These are phyloP conservation scores for Thalia dealbata DNA, from an alignment of 176 grass and related monocot species.

Conservation along the genomic window DNA sequence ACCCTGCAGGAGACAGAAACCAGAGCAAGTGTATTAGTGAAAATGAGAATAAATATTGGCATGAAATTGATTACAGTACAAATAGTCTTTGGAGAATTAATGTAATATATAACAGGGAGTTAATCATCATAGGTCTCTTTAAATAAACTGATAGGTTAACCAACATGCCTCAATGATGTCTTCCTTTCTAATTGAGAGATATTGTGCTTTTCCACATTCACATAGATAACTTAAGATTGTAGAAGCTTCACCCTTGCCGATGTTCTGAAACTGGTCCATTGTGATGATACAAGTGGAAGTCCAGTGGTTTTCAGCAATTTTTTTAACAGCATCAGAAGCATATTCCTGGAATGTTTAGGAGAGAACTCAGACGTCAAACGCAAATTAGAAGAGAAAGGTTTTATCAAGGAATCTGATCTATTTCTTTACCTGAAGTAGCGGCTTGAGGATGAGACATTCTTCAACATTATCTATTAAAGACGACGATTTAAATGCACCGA, in stretches of 20 bases:
- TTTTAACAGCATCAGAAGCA: constrained; percentile 26
- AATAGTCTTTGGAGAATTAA: neutral
- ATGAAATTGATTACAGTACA: neutral
- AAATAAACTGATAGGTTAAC: neutral
- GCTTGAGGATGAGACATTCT: constrained; percentile 45
- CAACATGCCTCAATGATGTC: constrained; percentile 35
- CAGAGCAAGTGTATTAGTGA: neutral
- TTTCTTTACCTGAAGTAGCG: constrained; percentile 34
- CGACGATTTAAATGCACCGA: constrained; percentile 23
- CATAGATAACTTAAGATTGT: constrained; percentile 28
- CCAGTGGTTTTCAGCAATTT: constrained; percentile 41
- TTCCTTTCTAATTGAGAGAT: constrained; percentile 41
- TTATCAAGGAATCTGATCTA: neutral
- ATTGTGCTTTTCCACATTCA: constrained; percentile 34
- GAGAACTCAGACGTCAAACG: neutral
- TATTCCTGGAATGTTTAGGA: constrained; percentile 32
- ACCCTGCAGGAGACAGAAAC: constrained; percentile 43
- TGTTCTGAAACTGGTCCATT: constrained; percentile 39
- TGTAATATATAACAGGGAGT: neutral
- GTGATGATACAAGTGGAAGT: constrained; percentile 49
- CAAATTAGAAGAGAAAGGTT: neutral
- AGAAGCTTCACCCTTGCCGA: constrained; percentile 39
- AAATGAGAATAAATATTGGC: neutral
- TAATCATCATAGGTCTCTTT: neutral
- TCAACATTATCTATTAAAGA: constrained; percentile 25